Conservation (phyloP, 805 yeast genomes). For the Yamadazyma philogaea region DNA sequence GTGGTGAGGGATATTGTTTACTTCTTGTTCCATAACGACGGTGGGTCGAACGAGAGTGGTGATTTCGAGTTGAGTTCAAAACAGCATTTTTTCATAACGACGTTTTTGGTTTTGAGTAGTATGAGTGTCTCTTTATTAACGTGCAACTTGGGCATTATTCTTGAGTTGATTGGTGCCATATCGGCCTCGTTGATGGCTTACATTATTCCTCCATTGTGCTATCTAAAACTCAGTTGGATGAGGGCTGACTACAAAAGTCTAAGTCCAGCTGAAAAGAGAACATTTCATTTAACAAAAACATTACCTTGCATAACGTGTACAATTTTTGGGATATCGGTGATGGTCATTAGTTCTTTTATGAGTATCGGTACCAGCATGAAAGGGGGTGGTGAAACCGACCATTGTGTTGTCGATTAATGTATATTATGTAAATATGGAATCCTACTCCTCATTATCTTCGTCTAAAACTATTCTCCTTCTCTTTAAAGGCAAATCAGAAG, state of each 20-base stretch:
- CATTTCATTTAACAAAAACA: constrained; percentile 39
- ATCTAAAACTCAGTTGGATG: constrained; percentile 56
- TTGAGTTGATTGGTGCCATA: constrained; percentile 89
- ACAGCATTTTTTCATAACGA: constrained; percentile 64
- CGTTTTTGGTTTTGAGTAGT: constrained; percentile 60
- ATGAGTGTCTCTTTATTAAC: constrained; percentile 76
- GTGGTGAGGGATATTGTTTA: constrained; percentile 66
- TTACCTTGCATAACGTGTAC: constrained; percentile 61
- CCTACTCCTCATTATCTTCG: constrained; percentile 21
- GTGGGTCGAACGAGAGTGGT: constrained; percentile 18
- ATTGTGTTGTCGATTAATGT: constrained; percentile 42
- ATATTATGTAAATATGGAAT: constrained; percentile 4
- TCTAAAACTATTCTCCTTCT: constrained; percentile 24
- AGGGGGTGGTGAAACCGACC: constrained; percentile 37
- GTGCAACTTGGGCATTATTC: constrained; percentile 83
- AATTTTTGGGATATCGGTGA: constrained; percentile 68
- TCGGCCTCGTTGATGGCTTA: constrained; percentile 92
- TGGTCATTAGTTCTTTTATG: constrained; percentile 78
- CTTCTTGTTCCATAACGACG: constrained; percentile 14
- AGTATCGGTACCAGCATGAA: constrained; percentile 51
- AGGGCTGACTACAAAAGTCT: constrained; percentile 30
- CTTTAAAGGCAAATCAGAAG: constrained; percentile 12
- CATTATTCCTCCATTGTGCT: constrained; percentile 85
- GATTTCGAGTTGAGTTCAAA: constrained; percentile 41
- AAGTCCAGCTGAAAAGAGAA: constrained; percentile 22